Conservation (phyloP, 305 asterid species). For the Rubia tinctorum region DNA sequence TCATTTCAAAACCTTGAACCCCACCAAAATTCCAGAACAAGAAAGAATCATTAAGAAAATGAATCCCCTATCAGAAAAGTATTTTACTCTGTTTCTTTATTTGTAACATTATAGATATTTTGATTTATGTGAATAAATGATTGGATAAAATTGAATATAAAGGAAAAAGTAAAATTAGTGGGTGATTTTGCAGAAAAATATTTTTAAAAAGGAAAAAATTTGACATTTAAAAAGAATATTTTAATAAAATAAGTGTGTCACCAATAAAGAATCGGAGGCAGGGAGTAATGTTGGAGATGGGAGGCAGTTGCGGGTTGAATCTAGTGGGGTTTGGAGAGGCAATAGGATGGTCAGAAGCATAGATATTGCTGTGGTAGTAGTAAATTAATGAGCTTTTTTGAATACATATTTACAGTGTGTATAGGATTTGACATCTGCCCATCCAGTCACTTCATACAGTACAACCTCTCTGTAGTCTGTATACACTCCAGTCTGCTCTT, state of each 20-base stretch:
- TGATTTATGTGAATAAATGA: too few relatives aligned
- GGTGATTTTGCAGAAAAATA: too few relatives aligned
- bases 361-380: neutral
- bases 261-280: too few relatives aligned
- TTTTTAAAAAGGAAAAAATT: too few relatives aligned
- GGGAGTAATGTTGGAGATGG: neutral
- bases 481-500: constrained; percentile 12
- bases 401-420: constrained; percentile 21
- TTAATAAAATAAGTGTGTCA: too few relatives aligned
- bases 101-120: too few relatives aligned
- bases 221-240: too few relatives aligned
- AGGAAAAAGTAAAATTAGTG: too few relatives aligned
- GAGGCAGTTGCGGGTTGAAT: constrained; percentile 18
- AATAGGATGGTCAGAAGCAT: constrained; percentile 28
- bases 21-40: constrained; percentile 6
- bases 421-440: constrained; percentile 33
- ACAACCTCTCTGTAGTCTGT: constrained; percentile 26
- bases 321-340: constrained; percentile 26
- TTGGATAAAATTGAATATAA: too few relatives aligned
- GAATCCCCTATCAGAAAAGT: too few relatives aligned
- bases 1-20: neutral
- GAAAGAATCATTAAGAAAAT: too few relatives aligned
- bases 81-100: too few relatives aligned
- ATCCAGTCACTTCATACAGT: constrained; percentile 62
- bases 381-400: constrained; percentile 14